phyloP scores from a whole-genome alignment of 2,329 filamentous ascomycete species.

The Colletotrichum musae region DNA sequence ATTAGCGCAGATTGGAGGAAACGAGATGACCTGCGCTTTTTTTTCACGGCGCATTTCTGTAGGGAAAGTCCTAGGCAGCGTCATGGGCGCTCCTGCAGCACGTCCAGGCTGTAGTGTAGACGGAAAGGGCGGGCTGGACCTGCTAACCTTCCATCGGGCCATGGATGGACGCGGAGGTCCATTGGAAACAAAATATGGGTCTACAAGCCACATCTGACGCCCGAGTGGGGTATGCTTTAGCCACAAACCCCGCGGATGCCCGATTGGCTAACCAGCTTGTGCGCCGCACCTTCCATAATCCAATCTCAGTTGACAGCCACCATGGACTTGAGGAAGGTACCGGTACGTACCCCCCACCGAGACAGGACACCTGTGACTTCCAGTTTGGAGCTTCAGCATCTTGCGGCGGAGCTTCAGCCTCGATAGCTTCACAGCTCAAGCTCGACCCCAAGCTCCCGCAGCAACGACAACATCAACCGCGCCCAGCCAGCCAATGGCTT shows the following conservation, averaged over 20 bases:
- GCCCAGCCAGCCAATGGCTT: conserved; percentile 18
- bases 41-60: neutral
- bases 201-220: neutral
- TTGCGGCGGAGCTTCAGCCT: neutral
- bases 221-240: too few species aligned
- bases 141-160: too few species aligned
- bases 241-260: too few species aligned
- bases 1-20: neutral
- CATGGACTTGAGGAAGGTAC: too few species aligned
- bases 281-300: too few species aligned
- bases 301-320: too few species aligned
- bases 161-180: too few species aligned
- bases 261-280: too few species aligned
- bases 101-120: too few species aligned
- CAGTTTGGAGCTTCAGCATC: conserved; percentile 11
- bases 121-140: too few species aligned
- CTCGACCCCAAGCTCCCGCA: neutral
- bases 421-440: conserved; percentile 1
- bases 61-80: neutral
- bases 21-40: too few species aligned
- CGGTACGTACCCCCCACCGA: conserved; percentile 2
- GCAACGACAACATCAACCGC: neutral
- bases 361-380: conserved; percentile 23
- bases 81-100: too few species aligned
- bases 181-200: neutral